Base-by-base conservation (phyloP, 305 asterid genomes). In the Fraxinus velutina region DNA sequence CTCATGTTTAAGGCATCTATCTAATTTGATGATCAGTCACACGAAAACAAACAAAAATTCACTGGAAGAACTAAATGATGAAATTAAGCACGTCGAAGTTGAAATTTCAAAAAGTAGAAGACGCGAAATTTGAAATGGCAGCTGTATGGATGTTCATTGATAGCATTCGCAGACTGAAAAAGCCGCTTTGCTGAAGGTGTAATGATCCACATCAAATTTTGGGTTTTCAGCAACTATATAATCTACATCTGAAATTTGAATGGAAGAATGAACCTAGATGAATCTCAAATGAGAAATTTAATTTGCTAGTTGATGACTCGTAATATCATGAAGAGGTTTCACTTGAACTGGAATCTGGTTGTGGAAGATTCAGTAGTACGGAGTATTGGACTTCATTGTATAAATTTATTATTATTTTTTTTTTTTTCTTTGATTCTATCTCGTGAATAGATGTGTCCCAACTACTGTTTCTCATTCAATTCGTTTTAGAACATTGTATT, bases 1-100 rank as follows among this genome's bases (percentile, higher is more conserved):
- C 1, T 89, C 92, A 2, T 94, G 97, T 86, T 85, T 91, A 88
- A 87, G 79, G 89, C 84, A 85, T 77, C 88, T 92, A 10, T 75
- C 30, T 71, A 70, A 83, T 36, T 77, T 90, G 84, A 77, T 87
- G 68, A 79, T 79, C 80, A 83, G 82, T 8, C 87, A 79, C 73
- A 66, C 22, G 87, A 10, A 91, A 72, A 79, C 79, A 27, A 70
- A 81, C 78, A 47, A 57, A 55, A 70, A 82, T 36, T 30, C 73
- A 22, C 83, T 55, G 19, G 75, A 87, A 75, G 89, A 92, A 62
- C 84, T 92, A 78, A 82, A 87, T 80, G 83, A 75, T 1, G 95
- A 94, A 88, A 93, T 92, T 75, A 87, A 78, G 72, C 88, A 86
- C 0, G 15, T 91, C 5, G 90, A 91, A 91, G 82, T 13, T 44